A percentile compares a stretch with the other conserved stretches of the same genome.
Evolutionary conservation across 768 basidiomycete species (phyloP).

Genomic region (Boletus sensibilis): DNA sequence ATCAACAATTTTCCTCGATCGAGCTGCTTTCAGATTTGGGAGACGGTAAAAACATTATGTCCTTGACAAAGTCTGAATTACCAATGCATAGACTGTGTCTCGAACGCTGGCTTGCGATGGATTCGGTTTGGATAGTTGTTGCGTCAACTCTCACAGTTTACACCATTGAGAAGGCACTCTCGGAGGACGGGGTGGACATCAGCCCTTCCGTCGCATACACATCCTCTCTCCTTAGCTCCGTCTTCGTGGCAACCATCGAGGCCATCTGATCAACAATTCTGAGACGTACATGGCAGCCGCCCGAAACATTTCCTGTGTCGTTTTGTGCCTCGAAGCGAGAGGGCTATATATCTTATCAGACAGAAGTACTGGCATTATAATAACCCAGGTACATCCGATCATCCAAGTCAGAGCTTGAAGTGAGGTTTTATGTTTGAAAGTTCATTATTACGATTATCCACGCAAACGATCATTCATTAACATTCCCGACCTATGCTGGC

Average conservation of each 20-base stretch:
- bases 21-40: constrained; percentile 43
- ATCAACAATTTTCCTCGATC: constrained; percentile 37
- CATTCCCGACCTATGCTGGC: neutral
- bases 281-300: constrained; percentile 29
- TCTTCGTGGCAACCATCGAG: neutral
- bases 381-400: neutral
- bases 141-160: constrained; percentile 42
- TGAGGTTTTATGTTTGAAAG: neutral
- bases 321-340: constrained; percentile 37
- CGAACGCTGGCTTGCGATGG: constrained; percentile 43
- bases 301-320: constrained; percentile 42
- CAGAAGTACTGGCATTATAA: constrained; percentile 4
- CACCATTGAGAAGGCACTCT: constrained; percentile 37
- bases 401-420: neutral
- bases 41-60: constrained; percentile 30
- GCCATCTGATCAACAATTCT: neutral
- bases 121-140: constrained; percentile 43
- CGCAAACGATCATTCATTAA: neutral
- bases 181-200: constrained; percentile 34
- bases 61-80: neutral
- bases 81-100: constrained; percentile 40
- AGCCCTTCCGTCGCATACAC: constrained; percentile 37
- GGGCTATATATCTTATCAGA: constrained; percentile 32
- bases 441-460: neutral
- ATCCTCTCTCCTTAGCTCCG: constrained; percentile 35